Conservation (phyloP, 1,284 basidiomycete genomes). For the Anthracocystis walkeri region DNA sequence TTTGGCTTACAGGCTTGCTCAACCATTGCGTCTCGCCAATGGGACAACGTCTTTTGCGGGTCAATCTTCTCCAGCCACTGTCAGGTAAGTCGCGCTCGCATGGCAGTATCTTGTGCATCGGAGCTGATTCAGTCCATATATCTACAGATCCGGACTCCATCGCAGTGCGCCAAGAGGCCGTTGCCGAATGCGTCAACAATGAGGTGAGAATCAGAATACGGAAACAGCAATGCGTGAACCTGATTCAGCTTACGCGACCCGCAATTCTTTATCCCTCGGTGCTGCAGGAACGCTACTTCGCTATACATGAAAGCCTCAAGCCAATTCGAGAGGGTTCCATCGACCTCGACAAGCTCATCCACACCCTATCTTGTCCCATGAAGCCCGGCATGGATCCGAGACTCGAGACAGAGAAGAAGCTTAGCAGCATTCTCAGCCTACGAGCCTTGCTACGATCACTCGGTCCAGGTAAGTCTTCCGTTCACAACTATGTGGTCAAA, state of each 20-base stretch:
- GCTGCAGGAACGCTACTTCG: slow-evolving; percentile 75
- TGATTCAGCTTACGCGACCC: neutral
- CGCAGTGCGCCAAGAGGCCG: slow-evolving; percentile 77
- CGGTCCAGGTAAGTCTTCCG: slow-evolving; percentile 20
- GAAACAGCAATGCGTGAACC: neutral
- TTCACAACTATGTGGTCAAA: neutral
- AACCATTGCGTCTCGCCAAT: slow-evolving; percentile 89
- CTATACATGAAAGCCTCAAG: slow-evolving; percentile 78
- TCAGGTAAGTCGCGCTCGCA: slow-evolving; percentile 72
- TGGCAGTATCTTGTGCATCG: neutral
- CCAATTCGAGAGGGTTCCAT: slow-evolving; percentile 74
- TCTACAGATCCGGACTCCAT: slow-evolving; percentile 76
- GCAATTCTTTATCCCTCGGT: neutral
- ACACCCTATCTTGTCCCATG: slow-evolving; percentile 22
- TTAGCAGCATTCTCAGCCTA: slow-evolving; percentile 79
- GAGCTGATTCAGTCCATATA: slow-evolving; percentile 2
- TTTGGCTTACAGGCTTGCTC: slow-evolving; percentile 70
- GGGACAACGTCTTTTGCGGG: slow-evolving; percentile 81
- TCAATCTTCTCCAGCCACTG: slow-evolving; percentile 84
- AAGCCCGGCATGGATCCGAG: slow-evolving; percentile 22
- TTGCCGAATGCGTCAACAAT: slow-evolving; percentile 77
- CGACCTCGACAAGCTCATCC: slow-evolving; percentile 89
- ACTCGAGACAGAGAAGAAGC: slow-evolving; percentile 77
- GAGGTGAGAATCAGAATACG: slow-evolving; percentile 71
- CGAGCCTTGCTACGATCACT: slow-evolving; percentile 74